Percentiles rank a stretch among this genome's conserved stretches.
Conservation (phyloP, 306 rosid genomes). For the Sphenostylis stenocarpa region DNA sequence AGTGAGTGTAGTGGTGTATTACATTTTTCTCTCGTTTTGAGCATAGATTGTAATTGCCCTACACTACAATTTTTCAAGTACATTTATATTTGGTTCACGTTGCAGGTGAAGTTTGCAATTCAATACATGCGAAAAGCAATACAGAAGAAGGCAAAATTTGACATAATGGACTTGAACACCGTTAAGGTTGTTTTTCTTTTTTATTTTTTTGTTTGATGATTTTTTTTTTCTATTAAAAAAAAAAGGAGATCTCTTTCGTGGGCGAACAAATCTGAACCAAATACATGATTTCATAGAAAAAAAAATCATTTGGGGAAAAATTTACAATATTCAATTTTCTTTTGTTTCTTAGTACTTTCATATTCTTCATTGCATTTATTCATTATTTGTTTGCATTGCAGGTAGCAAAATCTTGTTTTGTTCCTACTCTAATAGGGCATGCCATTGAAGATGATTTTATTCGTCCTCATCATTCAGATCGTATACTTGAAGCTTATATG, state of each 20-base stretch:
- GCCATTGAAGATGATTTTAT: constrained; percentile 95
- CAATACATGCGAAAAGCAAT: constrained; percentile 85
- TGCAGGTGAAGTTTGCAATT: constrained; percentile 90
- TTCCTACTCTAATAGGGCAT: constrained; percentile 85
- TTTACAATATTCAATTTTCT: neutral
- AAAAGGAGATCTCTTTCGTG: neutral
- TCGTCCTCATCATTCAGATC: constrained; percentile 90
- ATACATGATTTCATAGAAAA: neutral
- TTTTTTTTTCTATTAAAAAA: neutral
- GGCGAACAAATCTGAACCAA: neutral
- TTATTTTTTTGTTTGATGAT: neutral
- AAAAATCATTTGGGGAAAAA: neutral
- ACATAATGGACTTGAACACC: constrained; percentile 80
- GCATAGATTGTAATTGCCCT: too few relatives aligned
- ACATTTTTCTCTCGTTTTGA: too few relatives aligned
- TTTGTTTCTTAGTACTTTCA: neutral
- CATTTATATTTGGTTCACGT: neutral
- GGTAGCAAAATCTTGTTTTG: constrained; percentile 91
- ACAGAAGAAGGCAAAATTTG: constrained; percentile 97
- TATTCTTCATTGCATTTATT: constrained; percentile 8
- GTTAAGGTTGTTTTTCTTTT: constrained; percentile 56
- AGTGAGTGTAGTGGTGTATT: constrained; percentile 61
- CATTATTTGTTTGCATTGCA: constrained; percentile 37
- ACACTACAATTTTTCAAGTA: too few relatives aligned
- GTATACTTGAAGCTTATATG: constrained; percentile 79